Conservation (phyloP, 768 basidiomycete species). For the Collybiopsis luxurians region DNA sequence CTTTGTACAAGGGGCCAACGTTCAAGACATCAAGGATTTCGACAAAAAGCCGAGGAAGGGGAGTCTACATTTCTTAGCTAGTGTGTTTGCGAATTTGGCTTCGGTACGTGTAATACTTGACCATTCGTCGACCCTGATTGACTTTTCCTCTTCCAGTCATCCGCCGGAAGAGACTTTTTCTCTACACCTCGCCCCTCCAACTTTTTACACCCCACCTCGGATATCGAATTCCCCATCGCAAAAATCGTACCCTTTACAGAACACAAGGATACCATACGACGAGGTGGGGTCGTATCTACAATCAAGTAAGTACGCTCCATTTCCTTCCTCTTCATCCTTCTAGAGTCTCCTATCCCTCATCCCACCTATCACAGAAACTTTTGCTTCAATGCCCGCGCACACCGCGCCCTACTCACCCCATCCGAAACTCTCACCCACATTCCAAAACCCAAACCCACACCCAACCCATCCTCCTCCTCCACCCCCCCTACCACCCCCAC, state of each 20-base stretch:
- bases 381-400: constrained; percentile 64
- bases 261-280: constrained; percentile 80
- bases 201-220: constrained; percentile 37
- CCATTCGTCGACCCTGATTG: not conserved
- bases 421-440: no score
- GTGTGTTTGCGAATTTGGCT: constrained; percentile 90
- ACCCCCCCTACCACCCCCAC: not conserved
- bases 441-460: no score
- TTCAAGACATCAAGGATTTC: constrained; percentile 46
- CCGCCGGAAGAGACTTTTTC: constrained; percentile 78
- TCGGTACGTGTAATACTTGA: constrained; percentile 48
- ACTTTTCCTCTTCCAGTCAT: constrained; percentile 46
- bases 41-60: constrained; percentile 63
- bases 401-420: constrained; percentile 67
- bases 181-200: constrained; percentile 61
- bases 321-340: not conserved
- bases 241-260: constrained; percentile 88
- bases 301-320: constrained; percentile 82
- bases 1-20: constrained; percentile 71
- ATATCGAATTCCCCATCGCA: constrained; percentile 75
- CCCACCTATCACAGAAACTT: constrained; percentile 60
- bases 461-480: constrained; percentile 46
- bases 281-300: constrained; percentile 83
- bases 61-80: constrained; percentile 86
- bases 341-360: constrained; percentile 5